Percentiles rank a stretch among this genome's conserved stretches.
These are phyloP conservation scores for Aspergillus ellipticus DNA, from an alignment of 495 filamentous ascomycete species.

Conservation along the genomic window DNA sequence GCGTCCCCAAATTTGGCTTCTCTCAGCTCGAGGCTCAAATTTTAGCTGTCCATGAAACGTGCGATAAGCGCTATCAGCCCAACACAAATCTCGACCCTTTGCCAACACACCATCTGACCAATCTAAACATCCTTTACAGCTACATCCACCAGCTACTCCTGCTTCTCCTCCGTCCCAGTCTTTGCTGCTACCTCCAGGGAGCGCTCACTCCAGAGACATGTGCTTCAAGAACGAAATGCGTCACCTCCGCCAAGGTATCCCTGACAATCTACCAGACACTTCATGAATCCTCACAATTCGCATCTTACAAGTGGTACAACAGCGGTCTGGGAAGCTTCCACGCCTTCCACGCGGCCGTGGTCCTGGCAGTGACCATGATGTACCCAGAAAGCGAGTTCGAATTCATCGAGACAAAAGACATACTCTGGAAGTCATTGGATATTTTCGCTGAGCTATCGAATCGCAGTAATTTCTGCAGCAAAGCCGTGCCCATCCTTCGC, in stretches of 20 bases:
- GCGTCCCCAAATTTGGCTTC: slow-evolving; percentile 24
- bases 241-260: slow-evolving; percentile 39
- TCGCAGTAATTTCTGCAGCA: slow-evolving; percentile 40
- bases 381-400: slow-evolving; percentile 32
- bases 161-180: slow-evolving; percentile 40
- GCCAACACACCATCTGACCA: slow-evolving; percentile 38
- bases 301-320: slow-evolving; percentile 46
- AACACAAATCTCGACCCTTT: slow-evolving; percentile 26
- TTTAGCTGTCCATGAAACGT: slow-evolving; percentile 32
- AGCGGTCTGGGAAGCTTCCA: slow-evolving; percentile 38
- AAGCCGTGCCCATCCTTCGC: slow-evolving; percentile 36
- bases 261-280: slow-evolving; percentile 39
- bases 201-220: slow-evolving; percentile 40
- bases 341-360: slow-evolving; percentile 33
- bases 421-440: slow-evolving; percentile 30
- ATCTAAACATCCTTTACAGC: slow-evolving; percentile 44
- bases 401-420: slow-evolving; percentile 29
- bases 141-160: slow-evolving; percentile 47
- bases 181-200: slow-evolving; percentile 38
- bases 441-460: slow-evolving; percentile 38
- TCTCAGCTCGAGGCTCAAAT: slow-evolving; percentile 39
- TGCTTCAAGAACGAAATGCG: slow-evolving; percentile 38
- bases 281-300: slow-evolving; percentile 31
- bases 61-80: slow-evolving; percentile 34
- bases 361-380: slow-evolving; percentile 28